Conservation (phyloP, 179 eudicot species). For the Amaranthus tricolor region DNA sequence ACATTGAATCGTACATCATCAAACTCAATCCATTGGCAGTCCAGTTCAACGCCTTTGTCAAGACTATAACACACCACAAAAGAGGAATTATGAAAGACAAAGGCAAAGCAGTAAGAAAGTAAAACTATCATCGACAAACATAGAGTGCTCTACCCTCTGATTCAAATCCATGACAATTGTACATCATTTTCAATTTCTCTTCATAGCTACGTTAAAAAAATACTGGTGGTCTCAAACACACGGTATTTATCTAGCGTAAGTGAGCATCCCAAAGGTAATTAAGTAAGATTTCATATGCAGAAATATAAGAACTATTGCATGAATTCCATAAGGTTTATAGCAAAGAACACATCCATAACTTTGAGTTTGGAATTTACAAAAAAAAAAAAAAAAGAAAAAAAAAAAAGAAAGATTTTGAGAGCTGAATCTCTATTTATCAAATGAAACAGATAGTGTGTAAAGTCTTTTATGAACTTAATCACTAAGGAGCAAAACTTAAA, state of each 20-base stretch:
- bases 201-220: background rate
- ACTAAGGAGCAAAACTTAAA: background rate
- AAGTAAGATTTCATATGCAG: background rate
- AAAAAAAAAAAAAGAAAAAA: background rate
- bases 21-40: constrained; percentile 91
- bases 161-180: background rate
- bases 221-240: background rate
- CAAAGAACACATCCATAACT: background rate
- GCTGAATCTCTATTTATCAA: background rate
- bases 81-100: constrained; percentile 1
- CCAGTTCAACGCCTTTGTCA: constrained; percentile 90
- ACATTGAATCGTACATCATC: constrained; percentile 87
- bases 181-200: background rate
- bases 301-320: background rate
- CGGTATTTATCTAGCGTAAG: background rate
- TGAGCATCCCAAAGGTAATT: background rate
- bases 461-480: background rate
- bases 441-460: background rate
- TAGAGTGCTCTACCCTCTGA: background rate
- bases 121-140: background rate
- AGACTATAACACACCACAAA: constrained; percentile 49
- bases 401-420: background rate
- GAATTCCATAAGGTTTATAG: background rate
- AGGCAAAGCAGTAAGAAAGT: background rate
- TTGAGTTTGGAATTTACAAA: background rate